phyloP scores from a whole-genome alignment of 2,329 filamentous ascomycete species.

The Xylariaceae sp. region DNA sequence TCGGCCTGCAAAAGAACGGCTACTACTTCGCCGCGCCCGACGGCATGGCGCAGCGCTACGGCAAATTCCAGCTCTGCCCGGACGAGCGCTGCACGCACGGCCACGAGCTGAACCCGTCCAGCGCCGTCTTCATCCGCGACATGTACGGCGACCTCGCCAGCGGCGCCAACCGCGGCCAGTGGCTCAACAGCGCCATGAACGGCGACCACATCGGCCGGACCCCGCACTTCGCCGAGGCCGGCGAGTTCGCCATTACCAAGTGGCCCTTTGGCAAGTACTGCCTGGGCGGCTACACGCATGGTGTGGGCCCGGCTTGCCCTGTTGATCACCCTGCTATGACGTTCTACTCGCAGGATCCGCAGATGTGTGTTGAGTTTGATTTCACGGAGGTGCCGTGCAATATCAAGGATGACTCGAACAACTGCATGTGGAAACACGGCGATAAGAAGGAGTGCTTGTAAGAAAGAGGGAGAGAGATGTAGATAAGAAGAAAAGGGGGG shows the following conservation, averaged over 20 bases:
- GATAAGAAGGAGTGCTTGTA: constrained; percentile 8
- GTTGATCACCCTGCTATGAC: constrained; percentile 8
- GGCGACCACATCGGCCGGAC: constrained; percentile 11
- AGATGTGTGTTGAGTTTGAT: constrained; percentile 15
- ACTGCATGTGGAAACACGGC: constrained; percentile 16
- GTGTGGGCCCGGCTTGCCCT: constrained; percentile 14
- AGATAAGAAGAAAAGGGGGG: too few relatives aligned
- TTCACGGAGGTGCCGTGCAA: constrained; percentile 14
- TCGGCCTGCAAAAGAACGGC: constrained; percentile 5
- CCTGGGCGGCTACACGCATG: constrained; percentile 9
- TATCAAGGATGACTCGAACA: constrained; percentile 10
- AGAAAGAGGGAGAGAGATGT: not conserved
- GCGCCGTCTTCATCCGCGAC: constrained; percentile 11
- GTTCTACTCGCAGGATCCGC: constrained; percentile 13
- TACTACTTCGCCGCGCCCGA: constrained; percentile 10
- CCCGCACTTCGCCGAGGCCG: constrained; percentile 8
- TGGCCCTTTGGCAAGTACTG: constrained; percentile 18
- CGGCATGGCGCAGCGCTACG: constrained; percentile 12
- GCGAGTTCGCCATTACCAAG: constrained; percentile 15
- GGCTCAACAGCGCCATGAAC: constrained; percentile 10
- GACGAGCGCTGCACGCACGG: constrained; percentile 11
- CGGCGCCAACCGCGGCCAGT: constrained; percentile 13
- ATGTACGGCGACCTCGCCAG: constrained; percentile 13
- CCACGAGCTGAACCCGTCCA: constrained; percentile 6
- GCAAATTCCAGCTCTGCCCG: constrained; percentile 14